These are phyloP conservation scores for Arthrinium phaeospermum DNA, from an alignment of 2,329 filamentous ascomycete genomes.

Conservation along the genomic window DNA sequence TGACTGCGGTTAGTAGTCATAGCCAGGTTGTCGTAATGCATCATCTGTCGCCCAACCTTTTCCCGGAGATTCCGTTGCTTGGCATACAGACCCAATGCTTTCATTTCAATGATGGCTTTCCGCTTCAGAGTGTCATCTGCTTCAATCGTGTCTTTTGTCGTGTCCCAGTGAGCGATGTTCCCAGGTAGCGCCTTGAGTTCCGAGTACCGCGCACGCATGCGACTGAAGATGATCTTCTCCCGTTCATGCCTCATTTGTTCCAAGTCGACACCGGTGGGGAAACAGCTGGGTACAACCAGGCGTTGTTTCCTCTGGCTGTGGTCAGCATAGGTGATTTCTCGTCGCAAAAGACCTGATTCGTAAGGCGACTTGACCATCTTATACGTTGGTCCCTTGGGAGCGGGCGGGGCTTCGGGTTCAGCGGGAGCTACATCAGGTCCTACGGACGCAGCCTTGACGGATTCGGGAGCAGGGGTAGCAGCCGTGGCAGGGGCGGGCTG, in stretches of 20 bases:
- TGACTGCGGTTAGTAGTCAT: conserved; percentile 94
- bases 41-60: conserved; percentile 88
- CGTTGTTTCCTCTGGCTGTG: conserved; percentile 79
- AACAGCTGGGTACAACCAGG: conserved; percentile 82
- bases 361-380: conserved; percentile 80
- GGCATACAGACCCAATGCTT: conserved; percentile 83
- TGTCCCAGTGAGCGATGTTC: conserved; percentile 88
- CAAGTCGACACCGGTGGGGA: conserved; percentile 87
- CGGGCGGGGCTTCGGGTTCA: conserved; percentile 36
- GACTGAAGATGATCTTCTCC: conserved; percentile 87
- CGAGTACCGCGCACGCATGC: conserved; percentile 81
- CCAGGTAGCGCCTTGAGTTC: conserved; percentile 85
- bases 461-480: conserved; percentile 42
- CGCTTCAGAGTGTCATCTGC: conserved; percentile 84
- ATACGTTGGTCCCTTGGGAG: conserved; percentile 59
- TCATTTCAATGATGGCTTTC: conserved; percentile 93
- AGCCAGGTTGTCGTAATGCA: conserved; percentile 92
- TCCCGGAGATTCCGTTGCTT: conserved; percentile 88
- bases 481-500: conserved; percentile 46
- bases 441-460: conserved; percentile 41
- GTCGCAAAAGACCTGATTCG: conserved; percentile 56
- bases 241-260: conserved; percentile 86
- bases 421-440: conserved; percentile 37
- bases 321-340: conserved; percentile 76
- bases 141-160: conserved; percentile 68